Conservation (phyloP, 345 rosid species). For the Punica granatum region DNA sequence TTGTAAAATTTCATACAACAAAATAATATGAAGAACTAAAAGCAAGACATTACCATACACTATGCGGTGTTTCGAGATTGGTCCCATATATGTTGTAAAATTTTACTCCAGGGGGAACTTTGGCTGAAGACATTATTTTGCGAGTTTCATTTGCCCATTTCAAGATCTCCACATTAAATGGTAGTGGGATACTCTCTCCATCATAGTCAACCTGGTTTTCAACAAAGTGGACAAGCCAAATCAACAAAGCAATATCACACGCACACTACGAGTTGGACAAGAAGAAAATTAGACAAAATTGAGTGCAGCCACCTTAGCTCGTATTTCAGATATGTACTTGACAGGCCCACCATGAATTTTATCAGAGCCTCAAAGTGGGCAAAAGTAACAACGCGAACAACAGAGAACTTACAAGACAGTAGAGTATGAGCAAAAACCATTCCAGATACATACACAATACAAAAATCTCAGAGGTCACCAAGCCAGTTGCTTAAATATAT, state of each 20-base stretch:
- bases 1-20: slow-evolving; percentile 56
- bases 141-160: slow-evolving; percentile 78
- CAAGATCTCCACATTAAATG: slow-evolving; percentile 80
- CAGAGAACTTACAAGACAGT: neutral
- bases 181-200: slow-evolving; percentile 56
- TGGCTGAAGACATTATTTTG: slow-evolving; percentile 42
- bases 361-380: neutral
- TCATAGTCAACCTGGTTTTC: slow-evolving; percentile 51
- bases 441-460: neutral
- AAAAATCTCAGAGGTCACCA: neutral
- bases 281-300: neutral
- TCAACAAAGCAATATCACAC: neutral
- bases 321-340: too few relatives aligned
- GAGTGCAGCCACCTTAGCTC: too few relatives aligned
- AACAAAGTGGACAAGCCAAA: neutral
- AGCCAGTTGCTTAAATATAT: neutral
- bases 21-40: slow-evolving; percentile 5
- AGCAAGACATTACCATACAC: slow-evolving; percentile 59
- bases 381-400: neutral
- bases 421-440: neutral
- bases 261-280: neutral
- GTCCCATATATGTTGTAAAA: slow-evolving; percentile 92
- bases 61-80: slow-evolving; percentile 79
- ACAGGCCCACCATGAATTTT: neutral
- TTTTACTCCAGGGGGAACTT: slow-evolving; percentile 77